Conservation (phyloP, 1,139 yeast species). For the Debaryomyces subglobosus region DNA sequence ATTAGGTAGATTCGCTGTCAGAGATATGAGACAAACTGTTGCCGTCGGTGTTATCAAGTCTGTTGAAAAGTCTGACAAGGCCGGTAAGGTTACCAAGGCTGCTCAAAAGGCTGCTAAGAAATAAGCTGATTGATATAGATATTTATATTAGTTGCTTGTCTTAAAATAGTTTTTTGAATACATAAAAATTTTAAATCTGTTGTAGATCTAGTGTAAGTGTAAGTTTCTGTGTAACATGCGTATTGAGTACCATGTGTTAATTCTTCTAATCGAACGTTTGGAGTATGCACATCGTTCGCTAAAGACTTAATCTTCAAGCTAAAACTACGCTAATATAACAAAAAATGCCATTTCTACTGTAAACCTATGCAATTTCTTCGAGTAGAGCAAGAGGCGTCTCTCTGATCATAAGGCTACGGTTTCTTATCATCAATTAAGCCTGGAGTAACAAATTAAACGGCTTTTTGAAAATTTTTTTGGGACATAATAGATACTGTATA, state of each 20-base stretch:
- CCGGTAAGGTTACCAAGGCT: constrained; percentile 99
- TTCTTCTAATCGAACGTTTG: neutral
- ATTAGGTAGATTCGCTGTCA: constrained; percentile 98
- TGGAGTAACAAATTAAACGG: neutral
- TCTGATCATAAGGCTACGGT: neutral
- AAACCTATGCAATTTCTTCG: neutral
- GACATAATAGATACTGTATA: constrained; percentile 7
- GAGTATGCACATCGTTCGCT: neutral
- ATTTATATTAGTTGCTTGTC: constrained; percentile 6
- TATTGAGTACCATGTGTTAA: neutral
- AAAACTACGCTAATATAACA: too few relatives aligned
- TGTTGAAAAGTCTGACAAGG: constrained; percentile 92
- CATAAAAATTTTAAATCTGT: constrained; percentile 4
- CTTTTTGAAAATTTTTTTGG: constrained; percentile 1
- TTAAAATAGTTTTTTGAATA: constrained; percentile 7
- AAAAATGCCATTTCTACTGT: too few relatives aligned
- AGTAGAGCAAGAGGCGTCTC: neutral
- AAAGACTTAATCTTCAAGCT: neutral
- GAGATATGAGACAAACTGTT: constrained; percentile 99
- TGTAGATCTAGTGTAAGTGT: neutral
- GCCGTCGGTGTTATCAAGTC: constrained; percentile 99
- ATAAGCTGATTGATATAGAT: constrained; percentile 49
- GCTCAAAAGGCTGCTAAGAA: constrained; percentile 98
- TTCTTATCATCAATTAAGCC: neutral
- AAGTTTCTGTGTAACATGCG: neutral